Percentiles rank a stretch among this genome's conserved stretches.
Conservation (phyloP, 2,329 filamentous ascomycete species). For the Scedosporium aurantiacum region DNA sequence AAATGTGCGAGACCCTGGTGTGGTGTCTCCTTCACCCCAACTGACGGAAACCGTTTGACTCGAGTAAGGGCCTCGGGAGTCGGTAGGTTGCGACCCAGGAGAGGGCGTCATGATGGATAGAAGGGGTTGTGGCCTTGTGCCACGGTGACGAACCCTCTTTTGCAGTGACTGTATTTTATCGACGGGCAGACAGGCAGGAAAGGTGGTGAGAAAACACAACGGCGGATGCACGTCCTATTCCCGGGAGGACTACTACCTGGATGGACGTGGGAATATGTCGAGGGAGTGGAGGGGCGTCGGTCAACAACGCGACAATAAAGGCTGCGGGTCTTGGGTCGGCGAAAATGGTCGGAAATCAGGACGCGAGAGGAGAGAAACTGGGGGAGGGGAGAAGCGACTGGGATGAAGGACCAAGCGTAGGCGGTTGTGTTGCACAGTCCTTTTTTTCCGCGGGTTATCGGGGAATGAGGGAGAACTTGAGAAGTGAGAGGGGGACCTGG, state of each 20-base stretch:
- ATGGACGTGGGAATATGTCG: not conserved
- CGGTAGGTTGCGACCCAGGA: constrained; percentile 14
- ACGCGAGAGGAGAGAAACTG: constrained; percentile 6
- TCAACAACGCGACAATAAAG: constrained; percentile 4
- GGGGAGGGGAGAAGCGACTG: constrained; percentile 3
- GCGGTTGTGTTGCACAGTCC: not conserved
- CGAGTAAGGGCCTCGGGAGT: constrained; percentile 22
- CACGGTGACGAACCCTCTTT: not conserved
- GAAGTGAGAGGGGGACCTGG: not conserved
- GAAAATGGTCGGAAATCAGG: not conserved
- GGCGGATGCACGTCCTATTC: constrained; percentile 1
- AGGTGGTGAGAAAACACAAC: not conserved
- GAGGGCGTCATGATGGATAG: constrained; percentile 25
- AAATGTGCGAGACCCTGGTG: constrained; percentile 25
- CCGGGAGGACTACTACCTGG: not conserved
- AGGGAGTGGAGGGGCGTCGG: not conserved
- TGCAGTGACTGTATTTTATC: not conserved
- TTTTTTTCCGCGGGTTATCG: constrained; percentile 1
- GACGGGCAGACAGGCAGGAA: not conserved
- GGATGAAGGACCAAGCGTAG: not conserved
- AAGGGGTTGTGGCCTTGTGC: not conserved
- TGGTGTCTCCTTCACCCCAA: constrained; percentile 29
- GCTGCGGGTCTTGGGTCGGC: not conserved
- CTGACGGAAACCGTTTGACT: constrained; percentile 35
- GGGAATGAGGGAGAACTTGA: not conserved